Evolutionary conservation across 192 early-diverging fungal genomes (phyloP), one percentile per base, ranked within the genome.

Genomic region (Entomortierella beljakovae): DNA sequence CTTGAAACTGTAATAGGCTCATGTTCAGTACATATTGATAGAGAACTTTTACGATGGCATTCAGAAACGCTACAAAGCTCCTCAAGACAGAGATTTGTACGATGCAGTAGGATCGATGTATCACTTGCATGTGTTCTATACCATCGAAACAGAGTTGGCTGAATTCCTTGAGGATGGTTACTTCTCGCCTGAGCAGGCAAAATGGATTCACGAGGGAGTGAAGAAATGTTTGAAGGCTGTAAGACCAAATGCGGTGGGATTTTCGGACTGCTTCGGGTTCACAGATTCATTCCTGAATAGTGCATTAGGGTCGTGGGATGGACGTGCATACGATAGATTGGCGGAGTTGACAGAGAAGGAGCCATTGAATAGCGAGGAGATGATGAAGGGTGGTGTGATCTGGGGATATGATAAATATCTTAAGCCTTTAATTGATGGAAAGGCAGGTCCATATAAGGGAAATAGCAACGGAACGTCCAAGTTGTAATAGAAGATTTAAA

Each of bases 181-280:
- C 16, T 71, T 94, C 20, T 75, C 72, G 0, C 40, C 77, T 8
- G 67, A 66, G 25, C 88, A 92, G 62, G 72, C 85, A 0, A 31
- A 62, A 0, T 70, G 82, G 81, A 25, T 92, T n/a, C 89, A 86
- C 51, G 42, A 65, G 1, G 62, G 70, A 1, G 72, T 92, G 52
- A 84, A 87, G 22, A 70, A 67, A 2, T 38, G 86, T 8, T 80
- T 94, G n/a, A 82, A 84, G 52, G 84, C 85, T 1, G 80, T 97
- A 0, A 81, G 94, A n/a, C 89, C 88, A 35, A 88, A 97, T 70
- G 92, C 92, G 7, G 89, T 97, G 9, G 82, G 90, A 0, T 87
- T 97, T 16, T 91, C 93, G 13, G 95, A 97, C 38, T 88, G 93
- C 0, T 95, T 92, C 83, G 89, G 86, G 33, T 80, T 94, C 26